Evolutionary conservation across 768 basidiomycete species (phyloP).

Genomic region (Gautieria morchelliformis): DNA sequence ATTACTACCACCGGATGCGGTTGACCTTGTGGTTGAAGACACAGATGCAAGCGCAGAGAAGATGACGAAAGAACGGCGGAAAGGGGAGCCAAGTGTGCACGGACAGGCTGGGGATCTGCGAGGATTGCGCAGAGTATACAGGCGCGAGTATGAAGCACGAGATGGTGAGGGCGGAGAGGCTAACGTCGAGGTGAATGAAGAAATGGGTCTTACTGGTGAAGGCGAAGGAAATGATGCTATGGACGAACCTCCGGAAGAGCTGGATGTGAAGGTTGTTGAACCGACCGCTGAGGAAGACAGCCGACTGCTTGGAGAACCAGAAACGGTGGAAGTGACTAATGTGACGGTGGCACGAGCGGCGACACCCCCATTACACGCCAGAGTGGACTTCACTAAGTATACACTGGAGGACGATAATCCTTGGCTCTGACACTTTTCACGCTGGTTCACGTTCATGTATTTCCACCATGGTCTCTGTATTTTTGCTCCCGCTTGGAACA

Average conservation of each 20-base stretch:
- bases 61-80: conserved; percentile 42
- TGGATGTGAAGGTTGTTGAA: background rate
- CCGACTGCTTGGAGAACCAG: background rate
- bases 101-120: conserved; percentile 19
- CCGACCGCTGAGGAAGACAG: background rate
- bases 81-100: conserved; percentile 47
- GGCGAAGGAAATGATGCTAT: conserved; percentile 64
- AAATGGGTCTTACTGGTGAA: conserved; percentile 53
- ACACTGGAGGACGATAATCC: conserved; percentile 44
- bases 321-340: conserved; percentile 13
- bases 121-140: conserved; percentile 40
- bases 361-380: conserved; percentile 40
- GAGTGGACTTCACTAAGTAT: conserved; percentile 13
- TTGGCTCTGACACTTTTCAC: conserved; percentile 34
- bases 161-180: conserved; percentile 44
- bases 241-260: background rate
- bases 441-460: background rate
- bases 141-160: conserved; percentile 31
- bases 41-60: conserved; percentile 42
- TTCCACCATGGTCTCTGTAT: background rate
- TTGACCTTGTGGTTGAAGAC: conserved; percentile 82
- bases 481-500: too few species aligned
- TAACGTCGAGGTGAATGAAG: conserved; percentile 65
- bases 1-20: conserved; percentile 58
- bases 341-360: conserved; percentile 24